phyloP scores from a whole-genome alignment of 345 rosid genomes.

The Lagerstroemia speciosa region DNA sequence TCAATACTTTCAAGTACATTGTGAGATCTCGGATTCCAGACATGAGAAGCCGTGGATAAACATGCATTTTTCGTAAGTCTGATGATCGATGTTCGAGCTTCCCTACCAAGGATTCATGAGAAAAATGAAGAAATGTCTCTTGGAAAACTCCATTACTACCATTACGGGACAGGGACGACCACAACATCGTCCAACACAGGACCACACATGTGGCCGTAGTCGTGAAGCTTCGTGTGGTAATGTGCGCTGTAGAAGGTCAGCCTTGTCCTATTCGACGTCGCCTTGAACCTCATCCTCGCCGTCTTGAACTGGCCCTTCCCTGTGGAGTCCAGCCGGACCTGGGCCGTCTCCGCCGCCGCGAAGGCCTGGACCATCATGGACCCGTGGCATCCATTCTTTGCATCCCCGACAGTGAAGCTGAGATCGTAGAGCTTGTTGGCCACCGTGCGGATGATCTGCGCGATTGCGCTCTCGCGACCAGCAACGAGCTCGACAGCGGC shows the following conservation, averaged over 20 bases:
- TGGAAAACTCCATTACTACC: not conserved
- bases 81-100: no score
- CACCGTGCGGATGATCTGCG: slow-evolving; percentile 60
- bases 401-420: slow-evolving; percentile 54
- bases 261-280: slow-evolving; percentile 44
- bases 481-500: slow-evolving; percentile 60
- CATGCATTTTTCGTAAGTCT: no score
- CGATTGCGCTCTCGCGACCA: slow-evolving; percentile 78
- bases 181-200: slow-evolving; percentile 69
- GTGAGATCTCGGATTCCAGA: no score
- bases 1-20: no score
- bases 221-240: slow-evolving; percentile 66
- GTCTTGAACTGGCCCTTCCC: slow-evolving; percentile 47
- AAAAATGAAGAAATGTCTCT: not conserved
- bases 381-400: slow-evolving; percentile 69
- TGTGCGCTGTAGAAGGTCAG: slow-evolving; percentile 58
- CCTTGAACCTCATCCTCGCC: slow-evolving; percentile 39
- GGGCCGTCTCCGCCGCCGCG: slow-evolving; percentile 35
- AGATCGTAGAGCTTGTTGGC: slow-evolving; percentile 40
- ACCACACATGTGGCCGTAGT: slow-evolving; percentile 77
- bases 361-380: slow-evolving; percentile 81
- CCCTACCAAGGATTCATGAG: no score
- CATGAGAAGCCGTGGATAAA: no score
- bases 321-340: slow-evolving; percentile 31
- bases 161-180: slow-evolving; percentile 19